A percentile compares a stretch with the other conserved stretches of the same genome.
Evolutionary conservation across 495 filamentous ascomycete species (phyloP).

Genomic region (Annulohypoxylon nitens): DNA sequence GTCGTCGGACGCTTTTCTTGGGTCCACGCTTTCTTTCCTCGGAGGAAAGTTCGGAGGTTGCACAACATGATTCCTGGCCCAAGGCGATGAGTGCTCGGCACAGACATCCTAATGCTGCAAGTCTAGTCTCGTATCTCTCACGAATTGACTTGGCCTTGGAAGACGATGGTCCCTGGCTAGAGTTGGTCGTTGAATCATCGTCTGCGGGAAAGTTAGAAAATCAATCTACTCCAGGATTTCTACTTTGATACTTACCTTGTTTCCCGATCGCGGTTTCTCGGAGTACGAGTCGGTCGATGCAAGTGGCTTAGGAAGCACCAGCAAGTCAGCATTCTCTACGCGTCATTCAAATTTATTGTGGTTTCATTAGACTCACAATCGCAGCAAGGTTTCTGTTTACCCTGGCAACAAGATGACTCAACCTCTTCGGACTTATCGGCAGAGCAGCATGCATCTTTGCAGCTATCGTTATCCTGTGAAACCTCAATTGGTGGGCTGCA

Average conservation of each 20-base stretch:
- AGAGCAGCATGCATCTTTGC: conserved; percentile 37
- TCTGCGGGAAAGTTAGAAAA: conserved; percentile 38
- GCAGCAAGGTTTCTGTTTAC: conserved; percentile 56
- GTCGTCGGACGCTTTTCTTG: conserved; percentile 32
- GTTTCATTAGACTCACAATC: conserved; percentile 51
- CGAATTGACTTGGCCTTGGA: conserved; percentile 51
- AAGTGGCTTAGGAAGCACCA: conserved; percentile 56
- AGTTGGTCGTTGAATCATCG: conserved; percentile 30
- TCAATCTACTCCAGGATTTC: neutral
- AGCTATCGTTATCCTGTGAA: conserved; percentile 27
- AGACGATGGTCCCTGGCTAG: conserved; percentile 50
- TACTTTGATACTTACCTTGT: conserved; percentile 7
- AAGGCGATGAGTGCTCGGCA: conserved; percentile 66
- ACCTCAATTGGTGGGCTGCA: conserved; percentile 5
- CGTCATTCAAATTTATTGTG: conserved; percentile 7
- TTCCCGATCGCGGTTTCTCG: conserved; percentile 52
- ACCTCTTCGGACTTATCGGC: conserved; percentile 8
- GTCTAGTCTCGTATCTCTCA: conserved; percentile 55
- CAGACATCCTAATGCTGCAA: conserved; percentile 66
- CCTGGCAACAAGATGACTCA: conserved; percentile 54
- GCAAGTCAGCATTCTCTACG: neutral
- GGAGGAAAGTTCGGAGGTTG: conserved; percentile 37
- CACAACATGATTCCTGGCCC: conserved; percentile 67
- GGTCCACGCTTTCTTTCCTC: conserved; percentile 44
- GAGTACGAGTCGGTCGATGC: conserved; percentile 63